A percentile compares a stretch with the other conserved stretches of the same genome.
These are phyloP conservation scores for Colletotrichum sidae DNA, from an alignment of 2,329 filamentous ascomycete species.

Conservation along the genomic window DNA sequence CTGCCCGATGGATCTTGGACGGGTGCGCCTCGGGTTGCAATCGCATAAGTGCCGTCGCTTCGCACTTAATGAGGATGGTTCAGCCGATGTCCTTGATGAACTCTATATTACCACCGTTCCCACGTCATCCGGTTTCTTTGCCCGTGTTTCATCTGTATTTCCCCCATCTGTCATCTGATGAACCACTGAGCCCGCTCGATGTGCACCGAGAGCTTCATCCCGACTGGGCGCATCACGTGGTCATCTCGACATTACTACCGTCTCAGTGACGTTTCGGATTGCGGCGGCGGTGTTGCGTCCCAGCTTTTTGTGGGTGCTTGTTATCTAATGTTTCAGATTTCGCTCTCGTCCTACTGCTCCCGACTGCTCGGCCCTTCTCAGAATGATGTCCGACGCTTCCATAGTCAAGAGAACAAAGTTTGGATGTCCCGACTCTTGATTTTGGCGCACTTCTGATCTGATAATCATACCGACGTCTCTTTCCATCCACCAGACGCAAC, in stretches of 20 bases:
- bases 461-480: too few relatives aligned
- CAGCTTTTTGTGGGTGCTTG: constrained; percentile 28
- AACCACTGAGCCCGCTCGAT: constrained; percentile 11
- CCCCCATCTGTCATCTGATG: constrained; percentile 28
- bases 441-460: too few relatives aligned
- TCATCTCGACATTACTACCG: constrained; percentile 12
- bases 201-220: constrained; percentile 2
- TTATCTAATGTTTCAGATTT: constrained; percentile 28
- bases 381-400: too few relatives aligned
- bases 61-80: background rate
- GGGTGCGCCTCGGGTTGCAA: too few relatives aligned
- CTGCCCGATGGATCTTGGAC: too few relatives aligned
- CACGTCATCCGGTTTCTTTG: constrained; percentile 10
- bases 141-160: constrained; percentile 14
- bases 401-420: too few relatives aligned
- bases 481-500: too few relatives aligned
- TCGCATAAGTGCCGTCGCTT: too few relatives aligned
- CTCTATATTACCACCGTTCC: constrained; percentile 3
- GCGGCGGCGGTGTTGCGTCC: constrained; percentile 27
- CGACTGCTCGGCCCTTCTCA: background rate
- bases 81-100: background rate
- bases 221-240: constrained; percentile 33
- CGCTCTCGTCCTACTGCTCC: background rate
- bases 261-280: constrained; percentile 37
- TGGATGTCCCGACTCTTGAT: too few relatives aligned